Evolutionary conservation across 1,284 basidiomycete genomes (phyloP).

Genomic region (Anthracocystis walkeri): DNA sequence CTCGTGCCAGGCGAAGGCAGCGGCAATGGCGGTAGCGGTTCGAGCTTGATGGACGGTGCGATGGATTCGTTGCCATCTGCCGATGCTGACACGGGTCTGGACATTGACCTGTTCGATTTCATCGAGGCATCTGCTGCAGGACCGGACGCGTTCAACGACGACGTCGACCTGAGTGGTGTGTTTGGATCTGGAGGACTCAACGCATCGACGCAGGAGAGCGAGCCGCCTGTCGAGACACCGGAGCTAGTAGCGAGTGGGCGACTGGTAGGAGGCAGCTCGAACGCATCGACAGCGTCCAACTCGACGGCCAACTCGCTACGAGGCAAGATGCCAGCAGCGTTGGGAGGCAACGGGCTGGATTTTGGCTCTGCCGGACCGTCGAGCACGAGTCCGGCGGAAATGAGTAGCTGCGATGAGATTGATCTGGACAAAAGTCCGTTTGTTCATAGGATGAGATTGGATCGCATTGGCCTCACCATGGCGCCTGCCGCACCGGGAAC

Average conservation of each 20-base stretch:
- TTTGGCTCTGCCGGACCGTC: slow-evolving; percentile 59
- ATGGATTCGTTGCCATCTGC: slow-evolving; percentile 43
- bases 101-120: slow-evolving; percentile 58
- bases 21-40: slow-evolving; percentile 11
- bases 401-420: slow-evolving; percentile 56
- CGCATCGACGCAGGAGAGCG: slow-evolving; percentile 51
- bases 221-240: slow-evolving; percentile 53
- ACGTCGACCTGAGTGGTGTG: slow-evolving; percentile 49
- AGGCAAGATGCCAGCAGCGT: slow-evolving; percentile 36
- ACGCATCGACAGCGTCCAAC: slow-evolving; percentile 46
- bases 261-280: slow-evolving; percentile 43
- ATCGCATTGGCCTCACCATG: slow-evolving; percentile 46
- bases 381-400: slow-evolving; percentile 59
- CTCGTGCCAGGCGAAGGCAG: slow-evolving; percentile 16
- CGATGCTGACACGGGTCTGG: slow-evolving; percentile 49
- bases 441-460: slow-evolving; percentile 44
- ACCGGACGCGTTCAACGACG: slow-evolving; percentile 52
- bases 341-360: slow-evolving; percentile 52
- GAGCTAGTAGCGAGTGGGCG: slow-evolving; percentile 53
- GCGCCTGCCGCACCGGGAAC: slow-evolving; percentile 29
- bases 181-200: slow-evolving; percentile 35
- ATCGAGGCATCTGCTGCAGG: slow-evolving; percentile 56
- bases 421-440: slow-evolving; percentile 55
- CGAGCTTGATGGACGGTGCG: slow-evolving; percentile 34
- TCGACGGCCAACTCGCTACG: slow-evolving; percentile 45